These are phyloP conservation scores for Boeremia exigua DNA, from an alignment of 2,329 filamentous ascomycete species.

Conservation along the genomic window DNA sequence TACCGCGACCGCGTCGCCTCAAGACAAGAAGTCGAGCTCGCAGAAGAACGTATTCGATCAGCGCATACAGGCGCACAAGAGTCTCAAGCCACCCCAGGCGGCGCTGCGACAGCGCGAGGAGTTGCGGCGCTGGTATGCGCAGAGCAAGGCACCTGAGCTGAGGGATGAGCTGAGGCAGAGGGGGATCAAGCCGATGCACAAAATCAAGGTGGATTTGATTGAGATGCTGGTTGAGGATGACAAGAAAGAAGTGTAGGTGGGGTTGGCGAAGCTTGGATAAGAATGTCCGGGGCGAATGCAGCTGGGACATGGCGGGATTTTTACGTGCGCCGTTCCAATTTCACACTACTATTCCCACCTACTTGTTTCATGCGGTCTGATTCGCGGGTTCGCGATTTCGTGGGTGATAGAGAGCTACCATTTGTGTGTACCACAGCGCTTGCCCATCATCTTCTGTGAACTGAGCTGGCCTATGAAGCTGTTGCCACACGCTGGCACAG, in stretches of 20 bases:
- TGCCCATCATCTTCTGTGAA: not conserved
- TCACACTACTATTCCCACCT: no score
- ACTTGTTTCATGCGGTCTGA: no score
- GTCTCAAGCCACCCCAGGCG: not conserved
- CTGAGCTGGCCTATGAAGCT: not conserved
- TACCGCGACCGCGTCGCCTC: not conserved
- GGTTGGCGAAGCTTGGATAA: not conserved
- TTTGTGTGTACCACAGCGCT: no score
- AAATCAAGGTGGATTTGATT: not conserved
- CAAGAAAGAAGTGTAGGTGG: not conserved
- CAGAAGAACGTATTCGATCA: not conserved
- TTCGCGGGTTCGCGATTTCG: no score
- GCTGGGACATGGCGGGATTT: not conserved
- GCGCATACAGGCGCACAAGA: not conserved
- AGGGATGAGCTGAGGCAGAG: conserved; percentile 1
- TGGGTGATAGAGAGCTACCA: no score
- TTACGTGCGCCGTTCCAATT: not conserved
- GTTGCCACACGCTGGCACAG: not conserved
- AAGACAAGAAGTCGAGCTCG: not conserved
- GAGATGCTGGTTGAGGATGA: not conserved
- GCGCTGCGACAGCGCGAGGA: not conserved
- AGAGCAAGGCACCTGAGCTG: not conserved
- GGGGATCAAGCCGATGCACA: not conserved
- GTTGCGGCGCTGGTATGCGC: not conserved
- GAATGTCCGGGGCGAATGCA: not conserved